Evolutionary conservation across 257 asterid genomes (phyloP).

Genomic region (Cordia subcordata): DNA sequence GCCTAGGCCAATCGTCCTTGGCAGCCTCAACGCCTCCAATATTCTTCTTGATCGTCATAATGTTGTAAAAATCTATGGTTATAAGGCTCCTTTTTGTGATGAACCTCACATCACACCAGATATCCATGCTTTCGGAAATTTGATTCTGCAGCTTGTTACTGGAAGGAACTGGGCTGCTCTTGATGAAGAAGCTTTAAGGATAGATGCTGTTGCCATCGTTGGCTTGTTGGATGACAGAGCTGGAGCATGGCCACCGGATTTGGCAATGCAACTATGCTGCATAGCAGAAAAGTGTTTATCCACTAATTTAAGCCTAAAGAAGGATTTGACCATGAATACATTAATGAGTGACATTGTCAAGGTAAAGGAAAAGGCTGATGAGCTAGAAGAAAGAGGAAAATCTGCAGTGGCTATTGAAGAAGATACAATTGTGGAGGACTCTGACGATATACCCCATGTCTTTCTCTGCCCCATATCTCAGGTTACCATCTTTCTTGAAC

Average conservation of each 20-base stretch:
- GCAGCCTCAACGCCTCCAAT: conserved; percentile 52
- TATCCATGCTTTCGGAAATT: conserved; percentile 48
- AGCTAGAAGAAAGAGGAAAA: conserved; percentile 26
- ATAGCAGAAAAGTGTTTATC: conserved; percentile 46
- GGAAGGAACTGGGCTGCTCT: conserved; percentile 39
- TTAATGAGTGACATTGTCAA: conserved; percentile 37
- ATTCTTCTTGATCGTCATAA: conserved; percentile 52
- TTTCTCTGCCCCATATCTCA: conserved; percentile 61
- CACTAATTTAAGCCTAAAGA: conserved; percentile 8
- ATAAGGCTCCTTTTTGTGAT: conserved; percentile 18
- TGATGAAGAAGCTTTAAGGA: conserved; percentile 24
- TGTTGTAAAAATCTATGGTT: conserved; percentile 37
- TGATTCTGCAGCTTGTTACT: conserved; percentile 53
- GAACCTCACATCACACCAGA: conserved; percentile 30
- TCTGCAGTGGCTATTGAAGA: conserved; percentile 18
- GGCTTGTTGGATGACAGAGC: conserved; percentile 35
- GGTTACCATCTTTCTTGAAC: conserved; percentile 23
- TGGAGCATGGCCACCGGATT: conserved; percentile 64
- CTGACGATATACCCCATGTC: conserved; percentile 30
- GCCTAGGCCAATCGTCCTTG: conserved; percentile 51
- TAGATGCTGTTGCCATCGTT: conserved; percentile 20
- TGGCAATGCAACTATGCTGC: conserved; percentile 51
- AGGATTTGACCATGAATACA: conserved; percentile 21
- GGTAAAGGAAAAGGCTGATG: conserved; percentile 47
- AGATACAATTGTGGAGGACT: conserved; percentile 17